phyloP scores from a whole-genome alignment of 208 protist species.

The Acanthamoeba sp. region DNA sequence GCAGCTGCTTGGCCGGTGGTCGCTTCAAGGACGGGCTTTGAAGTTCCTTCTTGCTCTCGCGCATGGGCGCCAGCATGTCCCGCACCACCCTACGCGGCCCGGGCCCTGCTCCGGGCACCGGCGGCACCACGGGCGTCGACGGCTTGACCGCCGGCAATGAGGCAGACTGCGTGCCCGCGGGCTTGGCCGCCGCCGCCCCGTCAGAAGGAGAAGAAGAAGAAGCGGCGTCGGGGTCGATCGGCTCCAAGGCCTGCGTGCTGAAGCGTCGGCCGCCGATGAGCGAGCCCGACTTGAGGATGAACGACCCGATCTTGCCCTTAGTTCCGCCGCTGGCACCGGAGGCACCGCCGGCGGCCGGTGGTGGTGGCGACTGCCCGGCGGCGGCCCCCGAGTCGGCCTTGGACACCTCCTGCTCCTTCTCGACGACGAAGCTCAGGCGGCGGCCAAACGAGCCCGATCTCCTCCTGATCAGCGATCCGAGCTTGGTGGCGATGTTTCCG shows the following conservation, averaged over 20 bases:
- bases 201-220: too few relatives aligned
- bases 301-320: not conserved
- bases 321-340: not conserved
- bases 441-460: too few relatives aligned
- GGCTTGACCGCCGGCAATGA: not conserved
- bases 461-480: not conserved
- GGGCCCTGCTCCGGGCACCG: not conserved
- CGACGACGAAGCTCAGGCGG: too few relatives aligned
- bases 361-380: not conserved
- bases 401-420: too few relatives aligned
- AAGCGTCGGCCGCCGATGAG: not conserved
- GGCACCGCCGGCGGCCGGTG: not conserved
- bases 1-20: too few relatives aligned
- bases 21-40: not conserved
- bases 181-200: too few relatives aligned
- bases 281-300: conserved; percentile 10
- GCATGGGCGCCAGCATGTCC: conserved; percentile 28
- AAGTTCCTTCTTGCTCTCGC: not conserved
- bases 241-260: not conserved
- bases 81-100: not conserved
- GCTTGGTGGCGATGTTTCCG: not conserved
- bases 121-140: not conserved
- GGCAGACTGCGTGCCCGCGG: too few relatives aligned
- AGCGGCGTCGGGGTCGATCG: not conserved
- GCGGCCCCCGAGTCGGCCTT: too few relatives aligned